Evolutionary conservation across 2,329 filamentous ascomycete genomes (phyloP), one percentile per base, ranked within the genome.

Genomic region (Nigrospora osmanthi): DNA sequence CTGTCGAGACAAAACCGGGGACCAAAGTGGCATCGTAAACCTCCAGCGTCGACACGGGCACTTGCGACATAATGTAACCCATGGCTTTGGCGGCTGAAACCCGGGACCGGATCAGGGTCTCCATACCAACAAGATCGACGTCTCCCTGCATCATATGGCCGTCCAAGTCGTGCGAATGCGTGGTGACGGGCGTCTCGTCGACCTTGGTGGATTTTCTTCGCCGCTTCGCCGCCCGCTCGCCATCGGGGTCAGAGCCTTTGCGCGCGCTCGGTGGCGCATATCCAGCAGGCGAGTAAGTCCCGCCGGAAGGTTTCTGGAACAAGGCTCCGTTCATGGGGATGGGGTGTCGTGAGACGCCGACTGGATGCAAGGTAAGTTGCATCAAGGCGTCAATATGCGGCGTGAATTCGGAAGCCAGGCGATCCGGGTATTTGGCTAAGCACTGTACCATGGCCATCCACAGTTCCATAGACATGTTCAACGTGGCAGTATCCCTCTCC

Each of bases 91-190:
- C 87, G 12, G 90, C 88, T 47, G 81, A 86, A n/a, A 94, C 84
- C 53, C 91, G 87, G 9, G 90, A 95, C 49, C 91, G 82, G 41
- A 97, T 81, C 63, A 98, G 80, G 7, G 83, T 83, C 48, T 98
- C 93, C 56, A 86, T 79, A 31, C 93, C 90, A 23, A 98, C 90
- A 36, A 98, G 74, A 59, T 98, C 94, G 39, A 97, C 84, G 57
- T 98, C 94, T 42, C 94, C 93, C 60, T 91, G 87, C 72, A 98
- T 89, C 85, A 98, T 96, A 54, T 95, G 90, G 11, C 90, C 93
- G 62, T 98, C 93, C 15, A 98, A 89, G 62, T 98, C 95, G 64
- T 98, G 93, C 1, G 85, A 80, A n/a, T 85, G 71, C n/a, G 70
- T 77, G 4, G 76, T 67, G 1, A 78, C 68, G 1, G 77, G 69